Base-by-base conservation (phyloP, 1,139 yeast genomes). In the Keqinozyma sinolaborantium region DNA sequence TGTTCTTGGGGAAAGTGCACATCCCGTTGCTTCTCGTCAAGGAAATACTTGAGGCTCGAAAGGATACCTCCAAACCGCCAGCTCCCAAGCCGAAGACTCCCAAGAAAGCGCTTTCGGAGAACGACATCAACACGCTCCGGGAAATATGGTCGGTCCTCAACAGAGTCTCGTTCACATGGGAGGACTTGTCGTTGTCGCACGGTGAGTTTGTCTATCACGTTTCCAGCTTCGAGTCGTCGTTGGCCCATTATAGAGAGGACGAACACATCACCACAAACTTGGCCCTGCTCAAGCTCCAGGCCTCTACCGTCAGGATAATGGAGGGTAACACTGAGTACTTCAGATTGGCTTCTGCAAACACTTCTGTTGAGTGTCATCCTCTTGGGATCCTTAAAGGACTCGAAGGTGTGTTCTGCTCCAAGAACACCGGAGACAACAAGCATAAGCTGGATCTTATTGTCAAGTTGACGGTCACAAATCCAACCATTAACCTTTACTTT, bases 311-410 rank as follows among this genome's bases (percentile, higher is more conserved):
- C 14, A 58, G 47, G 28, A 23, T 65, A 3, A 49, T 38, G 31
- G 69, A 69, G 34, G 42, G 52, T 7, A 59, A 47, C 4, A 49
- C 60, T 23, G 51, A 50, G 28, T 56, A 64, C 35, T 42, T 68
- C 30, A 71, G 63, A 30, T 38, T 68, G 9, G 73, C 73, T 1
- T 56, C 70, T 1, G 56, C 59, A 7, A 51, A 67, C 1, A 41
- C 57, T 14, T 36, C 44, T 4, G 35, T 57, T 12, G 52, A 53
- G 33, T 44, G 38, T 16, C 44, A 51, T 30, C 58, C 57, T 2
- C 36, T 51, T 23, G 49, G 45, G 15, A 33, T 43, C 3, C 27
- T 46, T n/a, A 37, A 39, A 29, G 49, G 45, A 3, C 30, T 46
- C 3, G 45, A 39, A 13, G 41, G 44, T 26, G 31, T 42, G 19